Base-by-base conservation (phyloP, 345 rosid genomes). In the Salix suchowensis region DNA sequence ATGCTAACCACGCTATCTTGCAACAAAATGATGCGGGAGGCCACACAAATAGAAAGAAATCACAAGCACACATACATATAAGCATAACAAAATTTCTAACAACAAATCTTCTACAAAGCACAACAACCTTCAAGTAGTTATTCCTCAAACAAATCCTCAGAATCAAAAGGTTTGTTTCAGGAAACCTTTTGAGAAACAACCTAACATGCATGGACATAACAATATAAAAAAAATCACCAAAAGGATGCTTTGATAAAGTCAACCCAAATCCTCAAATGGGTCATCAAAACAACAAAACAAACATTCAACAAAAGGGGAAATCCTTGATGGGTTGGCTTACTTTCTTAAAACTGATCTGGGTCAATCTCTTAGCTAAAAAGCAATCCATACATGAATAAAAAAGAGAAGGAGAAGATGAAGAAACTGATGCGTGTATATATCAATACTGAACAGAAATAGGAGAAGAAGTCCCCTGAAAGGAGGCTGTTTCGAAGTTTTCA, bases 401-500 rank as follows among this genome's bases (percentile, higher is more conserved):
- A 16, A 16, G 26, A 68, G 28, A 72, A 55, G 52, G 78, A 70
- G 23, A 71, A 69, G 14, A 48, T 75, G 30, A 76, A 62, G 66
- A 75, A 76, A 75, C 36, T 34, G 65, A 36, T 39, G 32, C 1
- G 61, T 13, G 61, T 44, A 62, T 46, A 14, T 26, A 79, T 76
- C 74, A 70, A 71, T 16, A 55, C 42, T 40, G n/a, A 77, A 74
- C n/a, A 71, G 64, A 4, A 32, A 74, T 62, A 24, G 55, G 67
- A 67, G 66, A 78, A 8, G 67, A 68, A 69, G 65, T 74, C 78
- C 16, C 67, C 39, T 78, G 15, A 74, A 65, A 74, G 69, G 84
- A 84, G 88, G 85, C 70, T 65, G 82, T 79, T 85, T 77, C 83
- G 84, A 86, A 81, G 87, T 79, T 83, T 83, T 86, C 91, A 75